Base-by-base conservation (phyloP, 1,284 basidiomycete species). In the Veloporphyrellus conicus region DNA sequence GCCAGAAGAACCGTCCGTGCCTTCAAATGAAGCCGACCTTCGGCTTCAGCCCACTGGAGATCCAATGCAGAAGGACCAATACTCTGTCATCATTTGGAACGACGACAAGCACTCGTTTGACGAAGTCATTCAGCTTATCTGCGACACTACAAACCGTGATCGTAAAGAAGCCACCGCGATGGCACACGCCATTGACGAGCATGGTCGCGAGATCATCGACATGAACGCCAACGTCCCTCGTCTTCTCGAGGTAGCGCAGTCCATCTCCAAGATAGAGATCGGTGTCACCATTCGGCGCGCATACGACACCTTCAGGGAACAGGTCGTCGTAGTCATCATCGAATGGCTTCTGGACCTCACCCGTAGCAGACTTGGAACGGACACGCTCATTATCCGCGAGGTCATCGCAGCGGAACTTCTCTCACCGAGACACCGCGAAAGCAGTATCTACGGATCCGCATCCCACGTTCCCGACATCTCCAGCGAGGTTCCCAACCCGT, bases 91-190 rank as follows among this genome's bases (percentile, higher is more conserved):
- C 16, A 71, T 98, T 2, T 98, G 93, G 93, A 94, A 96, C 67
- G 95, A 98, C 69, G 96, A 99, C 68, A 96, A 93, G 59, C 96
- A 98, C 67, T 93, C 91, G 2, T 90, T 90, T 59, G 85, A 87
- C 44, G 92, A 98, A 62, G 85, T 97, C 47, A 87, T 88, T 47
- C 81, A 87, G 54, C 80, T 94, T 48, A 72, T 96, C 6, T 73
- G 77, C 40, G 88, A 90, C 49, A 78, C 82, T 50, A 80, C 81
- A 8, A 75, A 78, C 48, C 73, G 78, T 47, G 66, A 79, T 18
- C 71, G 74, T 22, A 78, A 81, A 18, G 84, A 88, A 41, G 88
- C 89, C 0, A 69, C 76, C 6, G 78, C 77, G 5, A 71, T 87
- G 28, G 85, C 81, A 0, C 76, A 82, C 48, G 71, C 75, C 34